These are phyloP conservation scores for Hypomyces rosellus DNA, from an alignment of 2,329 filamentous ascomycete genomes.

Conservation along the genomic window DNA sequence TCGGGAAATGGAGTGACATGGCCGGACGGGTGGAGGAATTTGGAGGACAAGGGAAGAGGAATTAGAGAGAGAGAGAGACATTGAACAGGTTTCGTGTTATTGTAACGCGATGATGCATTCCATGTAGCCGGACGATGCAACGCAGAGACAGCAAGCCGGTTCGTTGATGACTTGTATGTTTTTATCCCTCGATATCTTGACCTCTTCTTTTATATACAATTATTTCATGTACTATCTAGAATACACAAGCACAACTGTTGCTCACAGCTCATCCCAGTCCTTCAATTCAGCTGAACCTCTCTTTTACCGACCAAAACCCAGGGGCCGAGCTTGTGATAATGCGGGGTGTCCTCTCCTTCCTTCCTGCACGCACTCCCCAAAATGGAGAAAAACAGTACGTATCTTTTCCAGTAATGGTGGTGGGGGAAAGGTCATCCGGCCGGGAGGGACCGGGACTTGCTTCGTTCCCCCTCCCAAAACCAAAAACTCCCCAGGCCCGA, in stretches of 20 bases:
- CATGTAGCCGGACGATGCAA: slow-evolving; percentile 9
- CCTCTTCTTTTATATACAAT: no score
- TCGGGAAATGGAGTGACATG: not conserved
- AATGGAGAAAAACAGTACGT: not conserved
- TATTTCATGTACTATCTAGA: no score
- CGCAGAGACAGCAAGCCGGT: not conserved
- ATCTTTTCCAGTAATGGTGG: no score
- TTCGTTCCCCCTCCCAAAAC: no score
- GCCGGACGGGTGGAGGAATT: slow-evolving; percentile 12
- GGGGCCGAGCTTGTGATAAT: slow-evolving; percentile 52
- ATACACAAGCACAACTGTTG: no score
- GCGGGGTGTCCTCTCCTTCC: slow-evolving; percentile 32
- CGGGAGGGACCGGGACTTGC: slow-evolving; percentile 6
- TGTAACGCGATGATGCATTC: slow-evolving; percentile 6
- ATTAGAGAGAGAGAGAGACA: not conserved
- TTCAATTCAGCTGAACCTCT: not conserved
- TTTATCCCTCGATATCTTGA: no score
- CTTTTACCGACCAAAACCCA: slow-evolving; percentile 38
- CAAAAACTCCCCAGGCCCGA: not conserved
- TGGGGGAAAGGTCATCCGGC: not conserved
- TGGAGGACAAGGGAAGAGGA: not conserved
- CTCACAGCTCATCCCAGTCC: not conserved
- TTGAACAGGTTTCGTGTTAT: not conserved
- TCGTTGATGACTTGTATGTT: no score
- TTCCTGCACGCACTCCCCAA: no score